These are phyloP conservation scores for Tremellales sp. DNA, from an alignment of 1,284 basidiomycete species.

Conservation along the genomic window DNA sequence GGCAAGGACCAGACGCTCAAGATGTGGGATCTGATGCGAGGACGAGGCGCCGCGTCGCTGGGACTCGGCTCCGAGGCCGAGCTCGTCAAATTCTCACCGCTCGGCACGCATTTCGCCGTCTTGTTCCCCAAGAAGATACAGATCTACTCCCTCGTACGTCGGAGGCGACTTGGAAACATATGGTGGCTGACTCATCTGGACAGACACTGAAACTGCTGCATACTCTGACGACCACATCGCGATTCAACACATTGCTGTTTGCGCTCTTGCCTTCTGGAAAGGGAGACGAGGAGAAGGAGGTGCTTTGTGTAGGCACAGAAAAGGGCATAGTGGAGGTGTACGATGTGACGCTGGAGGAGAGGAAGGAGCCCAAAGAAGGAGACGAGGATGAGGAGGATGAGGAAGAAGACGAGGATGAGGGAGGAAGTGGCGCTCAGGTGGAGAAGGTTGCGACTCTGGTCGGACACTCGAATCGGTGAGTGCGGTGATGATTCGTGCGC, in stretches of 20 bases:
- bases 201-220: slow-evolving; percentile 69
- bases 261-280: slow-evolving; percentile 52
- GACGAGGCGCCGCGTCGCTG: slow-evolving; percentile 80
- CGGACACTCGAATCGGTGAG: slow-evolving; percentile 45
- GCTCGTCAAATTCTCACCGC: slow-evolving; percentile 73
- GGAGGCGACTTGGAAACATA: background rate
- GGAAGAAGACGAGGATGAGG: slow-evolving; percentile 19
- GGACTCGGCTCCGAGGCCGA: slow-evolving; percentile 87
- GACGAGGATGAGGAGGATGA: slow-evolving; percentile 22
- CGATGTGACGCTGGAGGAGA: slow-evolving; percentile 39
- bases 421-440: slow-evolving; percentile 28
- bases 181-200: background rate
- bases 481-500: slow-evolving; percentile 1
- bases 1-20: slow-evolving; percentile 84
- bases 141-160: slow-evolving; percentile 69
- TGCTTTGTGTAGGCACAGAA: slow-evolving; percentile 77
- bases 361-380: slow-evolving; percentile 24
- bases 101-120: slow-evolving; percentile 72
- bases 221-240: slow-evolving; percentile 66
- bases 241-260: slow-evolving; percentile 76
- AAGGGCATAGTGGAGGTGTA: slow-evolving; percentile 79
- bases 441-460: slow-evolving; percentile 35
- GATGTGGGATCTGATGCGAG: slow-evolving; percentile 99
- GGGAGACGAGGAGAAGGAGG: slow-evolving; percentile 49
- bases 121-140: slow-evolving; percentile 73